phyloP scores from a whole-genome alignment of 768 basidiomycete species.

The Boletus rex-veris region DNA sequence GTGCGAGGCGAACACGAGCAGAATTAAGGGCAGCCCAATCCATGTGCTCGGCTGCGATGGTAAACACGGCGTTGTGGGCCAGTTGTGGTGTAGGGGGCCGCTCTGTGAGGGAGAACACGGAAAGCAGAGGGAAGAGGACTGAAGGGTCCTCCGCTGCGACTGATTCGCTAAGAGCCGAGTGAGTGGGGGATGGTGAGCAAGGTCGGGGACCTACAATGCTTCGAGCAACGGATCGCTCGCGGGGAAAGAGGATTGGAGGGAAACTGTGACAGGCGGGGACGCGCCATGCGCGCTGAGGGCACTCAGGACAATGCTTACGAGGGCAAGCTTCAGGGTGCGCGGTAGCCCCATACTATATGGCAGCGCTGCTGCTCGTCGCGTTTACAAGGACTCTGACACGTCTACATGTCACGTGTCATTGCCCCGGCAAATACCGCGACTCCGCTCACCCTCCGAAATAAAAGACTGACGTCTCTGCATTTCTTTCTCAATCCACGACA shows the following conservation, averaged over 20 bases:
- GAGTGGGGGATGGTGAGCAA: neutral
- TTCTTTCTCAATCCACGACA: conserved; percentile 14
- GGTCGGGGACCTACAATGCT: conserved; percentile 25
- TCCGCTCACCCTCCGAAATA: conserved; percentile 15
- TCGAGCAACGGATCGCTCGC: conserved; percentile 28
- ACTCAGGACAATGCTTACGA: conserved; percentile 15
- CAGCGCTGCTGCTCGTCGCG: neutral
- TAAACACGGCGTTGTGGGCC: conserved; percentile 38
- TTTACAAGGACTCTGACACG: conserved; percentile 9
- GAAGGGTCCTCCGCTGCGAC: conserved; percentile 67
- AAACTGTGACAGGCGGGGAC: conserved; percentile 30
- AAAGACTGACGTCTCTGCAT: neutral
- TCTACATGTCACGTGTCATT: conserved; percentile 17
- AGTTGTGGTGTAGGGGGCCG: conserved; percentile 42
- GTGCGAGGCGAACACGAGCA: conserved; percentile 68
- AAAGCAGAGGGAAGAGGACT: conserved; percentile 73
- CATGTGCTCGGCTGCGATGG: conserved; percentile 44
- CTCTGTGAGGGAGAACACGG: conserved; percentile 52
- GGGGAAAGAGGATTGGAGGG: conserved; percentile 29
- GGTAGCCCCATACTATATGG: conserved; percentile 8
- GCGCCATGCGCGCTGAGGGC: conserved; percentile 16
- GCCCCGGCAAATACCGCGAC: conserved; percentile 13
- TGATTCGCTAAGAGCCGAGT: conserved; percentile 61
- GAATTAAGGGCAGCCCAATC: conserved; percentile 47
- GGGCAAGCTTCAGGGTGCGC: conserved; percentile 10